These are phyloP conservation scores for Protomyces arabidopsidicola DNA, from an alignment of 1,139 yeast species.

Conservation along the genomic window DNA sequence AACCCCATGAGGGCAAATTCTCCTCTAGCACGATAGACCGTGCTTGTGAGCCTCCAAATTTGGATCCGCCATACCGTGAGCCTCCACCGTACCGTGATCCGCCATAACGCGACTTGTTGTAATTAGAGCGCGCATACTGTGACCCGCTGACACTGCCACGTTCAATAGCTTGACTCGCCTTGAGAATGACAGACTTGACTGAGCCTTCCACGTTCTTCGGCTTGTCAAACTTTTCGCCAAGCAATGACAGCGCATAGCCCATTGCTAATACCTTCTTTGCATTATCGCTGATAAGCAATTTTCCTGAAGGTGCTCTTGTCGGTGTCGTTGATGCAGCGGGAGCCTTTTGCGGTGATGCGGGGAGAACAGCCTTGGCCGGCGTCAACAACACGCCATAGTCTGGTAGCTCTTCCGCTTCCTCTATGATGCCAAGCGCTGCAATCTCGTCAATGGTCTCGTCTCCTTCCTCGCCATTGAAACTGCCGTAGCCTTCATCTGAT, in stretches of 20 bases:
- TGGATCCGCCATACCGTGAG: slow-evolving; percentile 21
- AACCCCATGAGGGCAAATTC: slow-evolving; percentile 21
- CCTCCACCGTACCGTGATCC: slow-evolving; percentile 8
- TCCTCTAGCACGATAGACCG: slow-evolving; percentile 20
- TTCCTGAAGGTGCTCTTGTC: not conserved
- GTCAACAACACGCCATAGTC: slow-evolving; percentile 19
- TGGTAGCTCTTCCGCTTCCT: slow-evolving; percentile 14
- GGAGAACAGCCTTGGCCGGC: slow-evolving; percentile 1
- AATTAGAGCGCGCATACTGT: slow-evolving; percentile 21
- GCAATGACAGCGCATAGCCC: slow-evolving; percentile 16
- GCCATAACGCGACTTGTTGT: slow-evolving; percentile 21
- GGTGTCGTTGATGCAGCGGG: slow-evolving; percentile 6
- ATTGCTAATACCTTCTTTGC: slow-evolving; percentile 16
- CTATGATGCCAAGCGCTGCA: slow-evolving; percentile 23
- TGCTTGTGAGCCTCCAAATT: slow-evolving; percentile 25
- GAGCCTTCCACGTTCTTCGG: slow-evolving; percentile 18
- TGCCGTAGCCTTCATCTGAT: slow-evolving; percentile 24
- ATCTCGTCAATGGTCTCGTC: slow-evolving; percentile 20
- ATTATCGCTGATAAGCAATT: slow-evolving; percentile 1
- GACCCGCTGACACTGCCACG: not conserved
- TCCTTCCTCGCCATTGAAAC: slow-evolving; percentile 16
- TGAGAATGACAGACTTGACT: slow-evolving; percentile 16
- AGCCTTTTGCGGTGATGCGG: not conserved
- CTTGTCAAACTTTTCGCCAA: slow-evolving; percentile 24
- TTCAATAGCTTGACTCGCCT: slow-evolving; percentile 24